Evolutionary conservation across 805 yeast genomes (phyloP), one percentile per base, ranked within the genome.

Genomic region (Yamadazyma takamatsuzukensis): DNA sequence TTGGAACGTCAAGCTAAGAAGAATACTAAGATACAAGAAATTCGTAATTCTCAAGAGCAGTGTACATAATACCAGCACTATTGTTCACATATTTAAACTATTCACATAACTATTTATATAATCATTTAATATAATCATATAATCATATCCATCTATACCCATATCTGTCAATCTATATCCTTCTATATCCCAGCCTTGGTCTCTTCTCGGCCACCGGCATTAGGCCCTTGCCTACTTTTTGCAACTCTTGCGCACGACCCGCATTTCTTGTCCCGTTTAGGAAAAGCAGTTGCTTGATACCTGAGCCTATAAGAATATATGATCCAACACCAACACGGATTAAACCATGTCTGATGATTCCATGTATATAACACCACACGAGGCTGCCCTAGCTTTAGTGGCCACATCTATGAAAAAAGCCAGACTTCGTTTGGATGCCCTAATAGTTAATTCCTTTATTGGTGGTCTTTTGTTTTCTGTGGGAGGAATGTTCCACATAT

Each of bases 361-460:
- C 13, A 26, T 27, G 25, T 84, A 82, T 47, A 68, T 82, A 30
- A 76, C 87, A 4, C 84, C 90, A 5, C 79, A 83, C 57, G 94
- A 84, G 47, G 79, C 90, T 2, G 93, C 93, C 0, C 56, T 84
- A 31, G 93, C 94, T 0, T 81, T 83, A 25, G 90, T 83, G 13
- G 94, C 94, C 6, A 84, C 93, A 0, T 69, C 87, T 2, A 83
- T 83, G 93, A 84, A 84, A 55, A 84, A 84, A 49, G 73, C 89
- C 4, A 68, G 94, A 54, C 67, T 82, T 18, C 69, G 76, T 41
- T 44, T 77, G 4, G 80, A 78, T 37, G 68, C 79, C 1, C 51
- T 84, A n/a, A 43, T 76, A 0, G 47, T 83, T 14, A 82, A 82
- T 50, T 76, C 88, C 0, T 52, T 83, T 4, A 60, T 81, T 39